These are phyloP conservation scores for Colletotrichum lindemuthianum DNA, from an alignment of 2,329 filamentous ascomycete species.

Conservation along the genomic window DNA sequence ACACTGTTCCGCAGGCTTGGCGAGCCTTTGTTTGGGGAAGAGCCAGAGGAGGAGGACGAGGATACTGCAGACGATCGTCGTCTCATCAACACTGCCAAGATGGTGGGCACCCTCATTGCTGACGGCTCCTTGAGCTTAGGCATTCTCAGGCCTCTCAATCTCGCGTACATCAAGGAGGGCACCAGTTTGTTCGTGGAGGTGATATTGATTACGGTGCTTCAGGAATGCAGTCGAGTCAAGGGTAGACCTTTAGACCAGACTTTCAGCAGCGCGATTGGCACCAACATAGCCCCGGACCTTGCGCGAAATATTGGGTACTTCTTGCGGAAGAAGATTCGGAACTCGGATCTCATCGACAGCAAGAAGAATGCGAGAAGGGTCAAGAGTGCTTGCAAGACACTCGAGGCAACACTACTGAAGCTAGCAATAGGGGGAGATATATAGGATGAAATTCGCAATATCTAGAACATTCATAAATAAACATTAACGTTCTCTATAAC, in stretches of 20 bases:
- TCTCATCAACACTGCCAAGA: conserved; percentile 62
- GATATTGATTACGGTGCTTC: conserved; percentile 79
- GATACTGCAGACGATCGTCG: conserved; percentile 60
- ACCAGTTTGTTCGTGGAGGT: conserved; percentile 84
- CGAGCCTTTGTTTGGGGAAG: conserved; percentile 78
- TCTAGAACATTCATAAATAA: too few species aligned
- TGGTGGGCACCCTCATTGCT: conserved; percentile 63
- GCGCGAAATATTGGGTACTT: conserved; percentile 83
- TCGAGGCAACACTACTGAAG: conserved; percentile 48
- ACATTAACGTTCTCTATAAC: too few species aligned
- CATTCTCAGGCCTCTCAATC: conserved; percentile 76
- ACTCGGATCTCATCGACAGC: conserved; percentile 64
- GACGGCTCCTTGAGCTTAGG: conserved; percentile 57
- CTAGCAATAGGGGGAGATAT: conserved; percentile 21
- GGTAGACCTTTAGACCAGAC: conserved; percentile 44
- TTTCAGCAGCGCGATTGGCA: conserved; percentile 23
- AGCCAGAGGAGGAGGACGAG: conserved; percentile 64
- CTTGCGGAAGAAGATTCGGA: conserved; percentile 77
- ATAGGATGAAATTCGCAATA: too few species aligned
- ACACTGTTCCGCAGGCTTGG: conserved; percentile 86
- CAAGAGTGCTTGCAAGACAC: conserved; percentile 57
- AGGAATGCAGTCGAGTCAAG: conserved; percentile 61
- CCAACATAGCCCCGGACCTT: conserved; percentile 65
- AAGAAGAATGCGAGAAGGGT: conserved; percentile 60
- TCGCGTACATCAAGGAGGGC: conserved; percentile 80